Conservation (phyloP, 805 yeast genomes). For the Nakazawaea molendinolei region DNA sequence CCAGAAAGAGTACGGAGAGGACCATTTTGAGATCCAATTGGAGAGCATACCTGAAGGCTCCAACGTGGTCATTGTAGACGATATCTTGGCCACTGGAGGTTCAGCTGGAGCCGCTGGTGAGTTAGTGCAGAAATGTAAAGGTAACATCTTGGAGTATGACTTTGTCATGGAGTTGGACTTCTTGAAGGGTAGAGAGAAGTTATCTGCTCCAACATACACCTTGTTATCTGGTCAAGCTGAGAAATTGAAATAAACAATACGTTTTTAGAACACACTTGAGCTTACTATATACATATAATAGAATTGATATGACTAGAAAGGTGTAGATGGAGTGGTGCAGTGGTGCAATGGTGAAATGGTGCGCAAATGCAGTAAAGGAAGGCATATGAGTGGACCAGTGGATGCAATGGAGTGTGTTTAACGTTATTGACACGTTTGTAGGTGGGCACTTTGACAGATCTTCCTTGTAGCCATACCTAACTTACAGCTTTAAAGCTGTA, state of each 20-base stretch:
- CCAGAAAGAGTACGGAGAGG: constrained; percentile 89
- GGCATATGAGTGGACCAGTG: too few species aligned
- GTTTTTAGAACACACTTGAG: too few species aligned
- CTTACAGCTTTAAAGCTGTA: too few species aligned
- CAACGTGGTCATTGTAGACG: constrained; percentile 85
- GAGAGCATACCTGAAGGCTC: constrained; percentile 76
- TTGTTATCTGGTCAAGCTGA: constrained; percentile 78
- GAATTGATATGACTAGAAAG: too few species aligned
- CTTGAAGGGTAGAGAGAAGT: constrained; percentile 86
- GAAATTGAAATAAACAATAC: constrained; percentile 23
- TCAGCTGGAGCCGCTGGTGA: constrained; percentile 93
- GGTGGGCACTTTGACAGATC: too few species aligned
- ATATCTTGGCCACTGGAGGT: constrained; percentile 97
- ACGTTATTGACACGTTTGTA: too few species aligned
- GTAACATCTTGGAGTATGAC: constrained; percentile 68
- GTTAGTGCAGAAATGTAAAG: constrained; percentile 61
- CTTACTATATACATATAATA: too few species aligned
- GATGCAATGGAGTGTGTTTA: too few species aligned
- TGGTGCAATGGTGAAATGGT: too few species aligned
- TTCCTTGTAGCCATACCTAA: too few species aligned
- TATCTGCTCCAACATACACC: constrained; percentile 84
- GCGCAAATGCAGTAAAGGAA: too few species aligned
- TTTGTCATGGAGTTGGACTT: constrained; percentile 94
- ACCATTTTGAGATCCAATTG: constrained; percentile 81
- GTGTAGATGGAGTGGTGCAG: too few species aligned